Percentiles rank a stretch among this genome's conserved stretches.
These are phyloP conservation scores for Fusarium incarnatum DNA, from an alignment of 2,329 filamentous ascomycete genomes.

Conservation along the genomic window DNA sequence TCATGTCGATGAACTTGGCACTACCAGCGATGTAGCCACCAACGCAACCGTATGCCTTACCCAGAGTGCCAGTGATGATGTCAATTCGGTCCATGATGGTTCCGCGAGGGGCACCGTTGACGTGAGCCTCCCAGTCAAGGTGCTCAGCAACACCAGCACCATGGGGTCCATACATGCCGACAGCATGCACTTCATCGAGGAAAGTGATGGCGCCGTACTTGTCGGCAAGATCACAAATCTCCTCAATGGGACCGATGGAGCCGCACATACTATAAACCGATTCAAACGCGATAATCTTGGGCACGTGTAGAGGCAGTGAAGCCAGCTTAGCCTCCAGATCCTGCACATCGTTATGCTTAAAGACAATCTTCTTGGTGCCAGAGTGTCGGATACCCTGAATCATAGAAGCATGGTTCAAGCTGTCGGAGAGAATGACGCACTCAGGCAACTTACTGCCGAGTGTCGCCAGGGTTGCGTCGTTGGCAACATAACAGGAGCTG, in stretches of 20 bases:
- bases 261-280: constrained; percentile 99
- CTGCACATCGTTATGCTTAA: constrained; percentile 96
- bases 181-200: constrained; percentile 97
- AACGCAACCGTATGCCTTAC: constrained; percentile 97
- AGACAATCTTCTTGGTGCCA: constrained; percentile 95
- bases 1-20: constrained; percentile 85
- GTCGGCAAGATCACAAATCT: constrained; percentile 94
- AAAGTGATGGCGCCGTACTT: constrained; percentile 99
- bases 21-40: constrained; percentile 97
- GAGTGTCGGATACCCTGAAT: constrained; percentile 99
- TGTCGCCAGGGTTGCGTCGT: constrained; percentile 95
- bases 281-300: constrained; percentile 99
- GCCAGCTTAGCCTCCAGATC: constrained; percentile 94
- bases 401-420: constrained; percentile 98
- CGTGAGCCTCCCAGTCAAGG: constrained; percentile 90
- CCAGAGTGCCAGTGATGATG: constrained; percentile 96
- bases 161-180: constrained; percentile 98
- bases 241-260: constrained; percentile 93
- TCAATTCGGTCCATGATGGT: constrained; percentile 96
- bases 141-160: constrained; percentile 98
- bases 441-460: constrained; percentile 96
- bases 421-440: constrained; percentile 98
- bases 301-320: constrained; percentile 82
- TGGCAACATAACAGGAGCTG: constrained; percentile 97
- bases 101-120: constrained; percentile 77